Evolutionary conservation across 148 eudicot species (phyloP), one percentile per base, ranked within the genome.

Genomic region (Chenopodium quinoa): DNA sequence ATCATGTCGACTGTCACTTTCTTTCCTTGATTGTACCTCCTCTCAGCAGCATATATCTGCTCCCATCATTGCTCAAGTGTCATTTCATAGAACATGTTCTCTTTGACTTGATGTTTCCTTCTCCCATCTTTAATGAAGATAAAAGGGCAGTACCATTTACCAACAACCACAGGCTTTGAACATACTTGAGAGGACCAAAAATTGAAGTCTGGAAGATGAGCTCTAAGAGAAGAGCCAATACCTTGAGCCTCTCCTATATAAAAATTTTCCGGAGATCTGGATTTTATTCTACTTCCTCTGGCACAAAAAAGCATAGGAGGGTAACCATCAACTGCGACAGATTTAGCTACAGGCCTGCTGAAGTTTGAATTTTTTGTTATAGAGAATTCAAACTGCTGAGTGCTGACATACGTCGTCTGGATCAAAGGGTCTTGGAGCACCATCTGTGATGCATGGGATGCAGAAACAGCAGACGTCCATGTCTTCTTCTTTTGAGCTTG

Each of bases 141-240:
- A 50, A 86, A 91, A n/a, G 97, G 97, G 82, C 93, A 88, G 56
- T 90, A 91, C 93, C 94, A 93, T 58, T 81, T 87, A 14, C 93
- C 94, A 16, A 90, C 80, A 52, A 83, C 68, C 19, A 82, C 68
- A 2, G 88, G 73, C 3, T 60, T 78, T 0, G 93, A 89, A 4
- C 77, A 73, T 50, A 82, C 81, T 37, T 72, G 47, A 1, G 84
- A 79, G 0, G 80, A 8, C 0, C 85, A 80, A 22, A 85, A 80
- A 52, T 76, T 40, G 14, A 88, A 80, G 12, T 83, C 88, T 1
- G 91, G 91, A 44, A 86, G 76, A 31, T 50, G 71, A 27, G 79
- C 77, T 7, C 92, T 87, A 31, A 86, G 89, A 13, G 79, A 13
- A 1, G 60, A n/a, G 76, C 79, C 34, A 5, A 80, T 12, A 9